Evolutionary conservation across 305 asterid genomes (phyloP).

Genomic region (Solanum hybrid): DNA sequence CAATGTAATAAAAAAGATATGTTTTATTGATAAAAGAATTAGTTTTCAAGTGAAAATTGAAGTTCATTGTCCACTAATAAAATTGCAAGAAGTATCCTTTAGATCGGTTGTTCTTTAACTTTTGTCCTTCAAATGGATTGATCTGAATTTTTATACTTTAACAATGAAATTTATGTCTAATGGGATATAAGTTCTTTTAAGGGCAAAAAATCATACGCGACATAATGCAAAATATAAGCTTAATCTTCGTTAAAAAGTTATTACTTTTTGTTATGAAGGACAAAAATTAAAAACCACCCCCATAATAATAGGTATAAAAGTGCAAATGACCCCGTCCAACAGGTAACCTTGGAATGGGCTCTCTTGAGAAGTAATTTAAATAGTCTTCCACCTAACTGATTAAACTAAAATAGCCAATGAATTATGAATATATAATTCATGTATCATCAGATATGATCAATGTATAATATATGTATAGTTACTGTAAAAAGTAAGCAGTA

Average conservation of each 20-base stretch:
- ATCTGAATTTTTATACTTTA: not conserved
- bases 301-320: not conserved
- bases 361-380: not conserved
- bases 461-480: not conserved
- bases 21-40: not conserved
- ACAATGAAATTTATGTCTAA: not conserved
- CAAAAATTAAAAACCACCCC: not conserved
- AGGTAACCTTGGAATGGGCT: not conserved
- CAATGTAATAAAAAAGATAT: not conserved
- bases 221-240: not conserved
- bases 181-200: not conserved
- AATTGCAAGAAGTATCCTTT: too few relatives aligned
- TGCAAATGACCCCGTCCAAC: not conserved
- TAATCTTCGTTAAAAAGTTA: not conserved
- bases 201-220: rapidly evolving
- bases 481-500: not conserved
- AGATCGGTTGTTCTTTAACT: not conserved
- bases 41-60: not conserved
- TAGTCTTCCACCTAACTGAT: not conserved
- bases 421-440: not conserved
- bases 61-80: not conserved
- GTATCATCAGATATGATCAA: not conserved
- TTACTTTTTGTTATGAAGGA: not conserved
- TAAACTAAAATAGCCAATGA: not conserved
- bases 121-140: not conserved